Conservation (phyloP, 73 alveolate genomes). For the Effrenium voratum region DNA sequence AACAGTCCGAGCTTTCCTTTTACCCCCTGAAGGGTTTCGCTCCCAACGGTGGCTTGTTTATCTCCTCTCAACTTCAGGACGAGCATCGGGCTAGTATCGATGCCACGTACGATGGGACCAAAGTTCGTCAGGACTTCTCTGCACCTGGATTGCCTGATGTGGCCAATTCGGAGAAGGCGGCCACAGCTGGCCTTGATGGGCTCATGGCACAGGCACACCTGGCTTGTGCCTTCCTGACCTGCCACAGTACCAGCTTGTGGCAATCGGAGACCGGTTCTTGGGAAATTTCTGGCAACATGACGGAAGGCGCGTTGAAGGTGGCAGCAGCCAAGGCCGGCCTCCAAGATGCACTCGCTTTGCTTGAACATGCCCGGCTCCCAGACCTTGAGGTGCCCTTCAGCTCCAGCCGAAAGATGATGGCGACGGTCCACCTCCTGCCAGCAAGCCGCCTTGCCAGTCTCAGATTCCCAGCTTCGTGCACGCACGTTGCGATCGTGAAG, state of each 20-base stretch:
- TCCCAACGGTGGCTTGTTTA: conserved; percentile 80
- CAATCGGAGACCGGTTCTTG: background rate
- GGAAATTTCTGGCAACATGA: conserved; percentile 48
- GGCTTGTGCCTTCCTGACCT: conserved; percentile 39
- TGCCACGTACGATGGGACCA: background rate
- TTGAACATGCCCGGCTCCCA: background rate
- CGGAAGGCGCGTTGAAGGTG: conserved; percentile 68
- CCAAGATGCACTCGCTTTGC: background rate
- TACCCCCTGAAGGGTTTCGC: conserved; percentile 76
- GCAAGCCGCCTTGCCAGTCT: background rate
- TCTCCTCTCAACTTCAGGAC: background rate
- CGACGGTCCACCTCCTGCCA: conserved; percentile 55
- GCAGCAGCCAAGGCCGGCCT: conserved; percentile 83
- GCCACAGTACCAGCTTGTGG: background rate
- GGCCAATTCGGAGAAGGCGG: background rate
- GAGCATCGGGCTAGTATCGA: conserved; percentile 35
- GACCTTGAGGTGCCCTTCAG: conserved; percentile 75
- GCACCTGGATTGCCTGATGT: background rate
- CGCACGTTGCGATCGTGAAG: conserved; percentile 54
- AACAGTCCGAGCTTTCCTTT: conserved; percentile 67
- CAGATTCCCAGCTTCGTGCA: conserved; percentile 10
- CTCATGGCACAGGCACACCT: conserved; percentile 16
- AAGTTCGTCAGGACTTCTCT: conserved; percentile 23
- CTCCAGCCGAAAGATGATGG: conserved; percentile 79
- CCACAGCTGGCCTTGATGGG: conserved; percentile 24